A percentile compares a stretch with the other conserved stretches of the same genome.
Evolutionary conservation across 2,329 filamentous ascomycete species (phyloP).

Genomic region (Zymoseptoria ardabiliae): DNA sequence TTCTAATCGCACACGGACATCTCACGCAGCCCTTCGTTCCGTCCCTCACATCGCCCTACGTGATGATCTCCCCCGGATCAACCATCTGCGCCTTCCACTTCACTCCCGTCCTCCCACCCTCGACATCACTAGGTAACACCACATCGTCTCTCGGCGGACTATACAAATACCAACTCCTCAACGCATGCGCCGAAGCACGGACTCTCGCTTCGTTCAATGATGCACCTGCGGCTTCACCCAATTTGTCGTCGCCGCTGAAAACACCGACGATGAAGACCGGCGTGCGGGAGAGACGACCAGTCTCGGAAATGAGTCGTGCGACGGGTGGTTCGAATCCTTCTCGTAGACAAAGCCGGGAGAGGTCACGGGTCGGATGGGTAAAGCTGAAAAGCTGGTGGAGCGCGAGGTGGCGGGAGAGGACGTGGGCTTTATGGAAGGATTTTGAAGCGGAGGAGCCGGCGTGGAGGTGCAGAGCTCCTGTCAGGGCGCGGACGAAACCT

Average conservation of each 20-base stretch:
- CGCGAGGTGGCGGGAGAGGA: conserved; percentile 47
- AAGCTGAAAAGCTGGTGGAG: conserved; percentile 76
- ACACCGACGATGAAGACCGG: conserved; percentile 93
- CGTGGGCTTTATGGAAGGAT: conserved; percentile 74
- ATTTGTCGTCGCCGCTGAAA: conserved; percentile 81
- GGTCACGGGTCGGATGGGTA: conserved; percentile 72
- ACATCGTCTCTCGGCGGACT: conserved; percentile 56
- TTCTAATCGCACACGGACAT: too few species aligned
- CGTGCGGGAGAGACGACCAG: conserved; percentile 72
- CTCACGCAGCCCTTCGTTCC: too few species aligned
- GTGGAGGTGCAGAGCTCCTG: conserved; percentile 81
- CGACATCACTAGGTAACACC: conserved; percentile 43
- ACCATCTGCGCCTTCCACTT: conserved; percentile 50
- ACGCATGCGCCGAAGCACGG: conserved; percentile 72
- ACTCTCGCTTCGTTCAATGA: conserved; percentile 70
- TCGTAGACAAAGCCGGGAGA: conserved; percentile 72
- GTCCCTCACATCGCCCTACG: conserved; percentile 10
- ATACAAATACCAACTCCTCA: conserved; percentile 97
- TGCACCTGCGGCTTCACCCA: conserved; percentile 80
- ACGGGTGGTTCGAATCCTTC: conserved; percentile 86
- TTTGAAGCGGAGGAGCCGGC: conserved; percentile 71
- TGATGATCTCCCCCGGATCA: conserved; percentile 51
- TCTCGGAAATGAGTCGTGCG: conserved; percentile 82
- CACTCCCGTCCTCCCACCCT: conserved; percentile 21
- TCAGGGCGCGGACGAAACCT: conserved; percentile 72